phyloP scores from a whole-genome alignment of 495 filamentous ascomycete species.

The Polyplosphaeria fusca region DNA sequence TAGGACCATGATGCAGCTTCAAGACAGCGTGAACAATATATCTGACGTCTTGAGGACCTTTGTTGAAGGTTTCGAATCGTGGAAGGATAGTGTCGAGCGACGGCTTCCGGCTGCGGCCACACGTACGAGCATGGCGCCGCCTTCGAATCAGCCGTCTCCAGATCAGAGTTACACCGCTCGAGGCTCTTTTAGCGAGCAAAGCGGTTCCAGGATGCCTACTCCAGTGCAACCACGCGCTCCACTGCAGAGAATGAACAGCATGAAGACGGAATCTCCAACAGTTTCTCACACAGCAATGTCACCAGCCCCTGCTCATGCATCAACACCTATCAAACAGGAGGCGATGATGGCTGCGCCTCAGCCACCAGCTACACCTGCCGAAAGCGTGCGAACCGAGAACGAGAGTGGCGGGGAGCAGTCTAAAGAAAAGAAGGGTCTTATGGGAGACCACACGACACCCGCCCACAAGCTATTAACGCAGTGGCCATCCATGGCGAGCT shows the following conservation, averaged over 20 bases:
- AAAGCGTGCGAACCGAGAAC: conserved; percentile 17
- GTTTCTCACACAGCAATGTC: conserved; percentile 7
- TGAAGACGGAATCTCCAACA: conserved; percentile 24
- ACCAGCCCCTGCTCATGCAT: conserved; percentile 6
- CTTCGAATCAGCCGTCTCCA: conserved; percentile 17
- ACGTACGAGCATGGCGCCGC: background rate
- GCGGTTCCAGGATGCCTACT: conserved; percentile 18
- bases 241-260: conserved; percentile 12
- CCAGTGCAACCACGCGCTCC: conserved; percentile 18
- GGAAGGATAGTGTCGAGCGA: conserved; percentile 19
- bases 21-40: conserved; percentile 30
- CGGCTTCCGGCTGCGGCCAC: background rate
- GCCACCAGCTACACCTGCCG: conserved; percentile 22
- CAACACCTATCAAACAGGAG: conserved; percentile 20
- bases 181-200: conserved; percentile 18
- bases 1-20: conserved; percentile 41
- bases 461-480: conserved; percentile 61
- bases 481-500: conserved; percentile 22
- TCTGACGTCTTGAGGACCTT: conserved; percentile 13
- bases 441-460: conserved; percentile 74
- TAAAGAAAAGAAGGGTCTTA: conserved; percentile 62
- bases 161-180: conserved; percentile 1
- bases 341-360: background rate
- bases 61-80: conserved; percentile 8
- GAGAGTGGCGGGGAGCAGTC: conserved; percentile 22